Conservation (phyloP, 129 eudicot genomes). For the Flaveria brownii region DNA sequence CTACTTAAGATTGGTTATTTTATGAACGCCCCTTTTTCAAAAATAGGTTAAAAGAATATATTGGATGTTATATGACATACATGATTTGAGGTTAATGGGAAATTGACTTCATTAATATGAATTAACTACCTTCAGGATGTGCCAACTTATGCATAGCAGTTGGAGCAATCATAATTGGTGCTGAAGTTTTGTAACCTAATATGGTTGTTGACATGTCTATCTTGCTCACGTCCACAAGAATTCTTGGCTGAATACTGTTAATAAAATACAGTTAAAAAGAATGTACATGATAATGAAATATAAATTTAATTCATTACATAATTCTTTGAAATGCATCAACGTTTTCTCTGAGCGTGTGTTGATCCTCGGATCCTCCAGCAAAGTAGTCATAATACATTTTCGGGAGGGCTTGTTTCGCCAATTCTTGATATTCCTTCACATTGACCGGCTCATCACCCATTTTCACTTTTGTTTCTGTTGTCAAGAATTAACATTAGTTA, state of each 20-base stretch:
- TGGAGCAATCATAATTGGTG: constrained; percentile 89
- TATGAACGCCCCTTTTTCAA: neutral
- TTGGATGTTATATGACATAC: neutral
- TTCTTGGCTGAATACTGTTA: constrained; percentile 65
- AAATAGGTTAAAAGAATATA: neutral
- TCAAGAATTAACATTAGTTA: constrained; percentile 14
- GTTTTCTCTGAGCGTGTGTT: constrained; percentile 69
- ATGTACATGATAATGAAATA: neutral
- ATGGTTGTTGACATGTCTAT: constrained; percentile 69
- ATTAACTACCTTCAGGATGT: constrained; percentile 63
- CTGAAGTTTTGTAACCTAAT: constrained; percentile 69
- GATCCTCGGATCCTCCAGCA: constrained; percentile 83
- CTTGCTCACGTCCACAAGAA: constrained; percentile 74
- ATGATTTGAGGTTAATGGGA: neutral
- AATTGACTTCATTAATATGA: neutral
- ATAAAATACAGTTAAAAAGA: neutral
- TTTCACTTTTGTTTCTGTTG: constrained; percentile 16
- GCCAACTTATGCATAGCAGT: constrained; percentile 73
- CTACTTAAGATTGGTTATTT: neutral
- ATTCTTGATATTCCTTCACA: constrained; percentile 65
- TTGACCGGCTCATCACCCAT: constrained; percentile 60
- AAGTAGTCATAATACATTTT: constrained; percentile 81
- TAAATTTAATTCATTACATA: constrained; percentile 32
- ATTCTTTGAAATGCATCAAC: constrained; percentile 63
- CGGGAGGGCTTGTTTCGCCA: constrained; percentile 71